Conservation (phyloP, 768 basidiomycete species). For the Mycena vulgaris region DNA sequence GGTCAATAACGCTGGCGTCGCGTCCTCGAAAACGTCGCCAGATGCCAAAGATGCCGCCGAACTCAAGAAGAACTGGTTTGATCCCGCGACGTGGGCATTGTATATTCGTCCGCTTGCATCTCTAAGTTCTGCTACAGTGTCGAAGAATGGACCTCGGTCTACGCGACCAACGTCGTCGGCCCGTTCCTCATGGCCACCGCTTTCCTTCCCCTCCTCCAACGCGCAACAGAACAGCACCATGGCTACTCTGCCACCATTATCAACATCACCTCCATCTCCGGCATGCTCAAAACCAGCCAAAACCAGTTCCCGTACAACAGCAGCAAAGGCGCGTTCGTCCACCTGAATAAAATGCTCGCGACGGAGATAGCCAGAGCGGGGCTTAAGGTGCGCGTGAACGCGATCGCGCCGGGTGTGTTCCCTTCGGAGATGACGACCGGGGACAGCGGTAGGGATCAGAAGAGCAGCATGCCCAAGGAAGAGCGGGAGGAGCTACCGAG, state of each 20-base stretch:
- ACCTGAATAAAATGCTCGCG: constrained; percentile 45
- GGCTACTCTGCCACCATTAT: constrained; percentile 34
- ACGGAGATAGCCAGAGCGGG: constrained; percentile 45
- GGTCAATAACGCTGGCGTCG: constrained; percentile 17
- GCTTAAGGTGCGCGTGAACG: constrained; percentile 43
- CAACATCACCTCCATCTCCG: constrained; percentile 42
- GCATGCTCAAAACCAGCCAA: background rate
- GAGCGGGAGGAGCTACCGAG: background rate
- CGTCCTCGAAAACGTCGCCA: constrained; percentile 38
- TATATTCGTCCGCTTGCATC: too few relatives aligned
- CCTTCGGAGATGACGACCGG: constrained; percentile 42
- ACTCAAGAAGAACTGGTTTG: constrained; percentile 47
- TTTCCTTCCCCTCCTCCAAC: constrained; percentile 46
- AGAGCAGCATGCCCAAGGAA: constrained; percentile 24
- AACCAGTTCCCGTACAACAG: constrained; percentile 48
- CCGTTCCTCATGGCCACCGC: constrained; percentile 47
- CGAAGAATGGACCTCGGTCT: too few relatives aligned
- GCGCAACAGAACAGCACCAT: constrained; percentile 36
- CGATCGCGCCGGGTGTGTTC: constrained; percentile 45
- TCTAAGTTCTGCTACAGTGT: too few relatives aligned
- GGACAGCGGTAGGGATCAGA: constrained; percentile 22
- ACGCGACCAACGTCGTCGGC: constrained; percentile 37
- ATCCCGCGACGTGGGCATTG: too few relatives aligned
- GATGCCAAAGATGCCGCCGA: constrained; percentile 38
- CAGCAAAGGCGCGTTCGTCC: constrained; percentile 47